phyloP scores from a whole-genome alignment of 1,139 yeast genomes.

The Geotrichum histeridarum region DNA sequence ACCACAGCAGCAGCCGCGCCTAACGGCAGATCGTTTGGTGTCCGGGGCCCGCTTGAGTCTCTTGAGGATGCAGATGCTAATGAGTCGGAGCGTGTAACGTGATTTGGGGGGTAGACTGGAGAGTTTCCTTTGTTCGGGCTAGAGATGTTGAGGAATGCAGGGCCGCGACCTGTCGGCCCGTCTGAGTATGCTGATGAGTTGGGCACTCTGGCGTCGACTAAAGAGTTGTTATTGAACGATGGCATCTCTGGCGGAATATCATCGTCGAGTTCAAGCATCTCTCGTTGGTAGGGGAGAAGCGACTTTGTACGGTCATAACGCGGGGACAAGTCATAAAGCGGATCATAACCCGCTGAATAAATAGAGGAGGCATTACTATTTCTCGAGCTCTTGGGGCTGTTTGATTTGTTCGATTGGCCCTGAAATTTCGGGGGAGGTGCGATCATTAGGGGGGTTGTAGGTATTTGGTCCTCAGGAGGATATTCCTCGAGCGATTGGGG shows the following conservation, averaged over 20 bases:
- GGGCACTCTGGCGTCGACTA: neutral
- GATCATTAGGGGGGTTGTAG: neutral
- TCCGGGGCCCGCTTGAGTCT: conserved; percentile 1
- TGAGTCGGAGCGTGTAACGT: conserved; percentile 5
- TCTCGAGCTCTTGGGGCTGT: neutral
- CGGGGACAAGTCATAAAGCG: conserved; percentile 13
- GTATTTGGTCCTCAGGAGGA: neutral
- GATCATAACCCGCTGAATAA: conserved; percentile 13
- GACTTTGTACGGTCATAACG: conserved; percentile 14
- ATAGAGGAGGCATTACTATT: conserved; percentile 13
- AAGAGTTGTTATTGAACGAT: neutral
- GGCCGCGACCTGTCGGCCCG: neutral
- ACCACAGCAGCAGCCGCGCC: neutral
- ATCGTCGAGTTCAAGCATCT: neutral
- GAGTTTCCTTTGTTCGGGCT: neutral
- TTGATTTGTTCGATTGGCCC: neutral
- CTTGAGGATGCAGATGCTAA: conserved; percentile 4
- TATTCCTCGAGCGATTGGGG: neutral
- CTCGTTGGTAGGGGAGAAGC: conserved; percentile 17
- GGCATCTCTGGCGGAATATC: neutral
- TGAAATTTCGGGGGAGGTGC: neutral
- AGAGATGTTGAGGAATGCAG: neutral
- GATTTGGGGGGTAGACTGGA: neutral
- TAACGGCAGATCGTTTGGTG: neutral
- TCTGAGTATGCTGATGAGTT: neutral